Percentiles rank a stretch among this genome's conserved stretches.
Evolutionary conservation across 2,329 filamentous ascomycete genomes (phyloP).

Genomic region (Ceratocystis smalleyi): DNA sequence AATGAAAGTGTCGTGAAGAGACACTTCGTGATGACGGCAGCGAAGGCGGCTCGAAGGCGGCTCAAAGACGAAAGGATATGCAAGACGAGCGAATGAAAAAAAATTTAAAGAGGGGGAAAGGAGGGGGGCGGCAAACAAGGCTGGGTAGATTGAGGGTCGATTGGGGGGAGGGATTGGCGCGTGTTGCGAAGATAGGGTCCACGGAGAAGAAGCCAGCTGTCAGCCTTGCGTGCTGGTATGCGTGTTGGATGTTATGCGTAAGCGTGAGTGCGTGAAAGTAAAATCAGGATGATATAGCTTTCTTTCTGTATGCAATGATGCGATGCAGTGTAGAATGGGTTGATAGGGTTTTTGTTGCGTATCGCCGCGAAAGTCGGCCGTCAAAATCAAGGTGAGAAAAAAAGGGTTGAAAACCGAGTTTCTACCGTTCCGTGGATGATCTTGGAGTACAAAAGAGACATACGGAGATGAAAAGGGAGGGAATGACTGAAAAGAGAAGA

Average conservation of each 20-base stretch:
- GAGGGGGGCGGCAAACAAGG: neutral
- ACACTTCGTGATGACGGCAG: slow-evolving; percentile 1
- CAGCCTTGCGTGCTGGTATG: no score
- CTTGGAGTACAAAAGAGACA: no score
- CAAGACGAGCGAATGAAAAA: neutral
- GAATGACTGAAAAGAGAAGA: neutral
- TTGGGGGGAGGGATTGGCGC: neutral
- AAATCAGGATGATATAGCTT: no score
- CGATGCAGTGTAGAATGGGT: no score
- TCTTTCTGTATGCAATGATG: no score
- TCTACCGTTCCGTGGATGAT: no score
- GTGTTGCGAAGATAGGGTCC: neutral
- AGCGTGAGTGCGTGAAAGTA: no score
- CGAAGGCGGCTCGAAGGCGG: slow-evolving; percentile 1
- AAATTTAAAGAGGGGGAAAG: neutral
- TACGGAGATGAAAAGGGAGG: neutral
- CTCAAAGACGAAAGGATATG: neutral
- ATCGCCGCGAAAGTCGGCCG: neutral
- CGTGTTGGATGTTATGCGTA: no score
- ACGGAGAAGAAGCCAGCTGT: neutral
- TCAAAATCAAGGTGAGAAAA: neutral
- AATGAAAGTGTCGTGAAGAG: slow-evolving; percentile 6
- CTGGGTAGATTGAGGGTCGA: neutral
- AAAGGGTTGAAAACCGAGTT: neutral
- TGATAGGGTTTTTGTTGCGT: neutral